Base-by-base conservation (phyloP, 306 rosid species). In the Quercus agrifolia region DNA sequence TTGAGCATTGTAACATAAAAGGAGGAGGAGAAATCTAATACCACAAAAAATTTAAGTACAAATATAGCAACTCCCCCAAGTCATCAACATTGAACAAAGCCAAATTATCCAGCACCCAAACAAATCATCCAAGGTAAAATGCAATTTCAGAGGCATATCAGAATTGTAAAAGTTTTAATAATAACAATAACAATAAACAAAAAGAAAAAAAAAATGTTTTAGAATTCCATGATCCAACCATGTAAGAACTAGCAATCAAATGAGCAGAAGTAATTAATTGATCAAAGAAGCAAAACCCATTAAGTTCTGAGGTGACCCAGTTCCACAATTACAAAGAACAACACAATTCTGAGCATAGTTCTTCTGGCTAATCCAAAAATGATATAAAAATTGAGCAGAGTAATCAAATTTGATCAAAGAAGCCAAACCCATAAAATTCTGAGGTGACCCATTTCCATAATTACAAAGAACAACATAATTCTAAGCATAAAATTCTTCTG, bases 261-360 rank as follows among this genome's bases (percentile, higher is more conserved):
- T 20, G 13, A 57, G 71, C 20, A 59, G 21, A 56, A 46, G 69
- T 25, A 8, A 27, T 25, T 18, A 66, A 30, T 58, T 79, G n/a
- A 70, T 38, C 46, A 57, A 61, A 56, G 44, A 59, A 31, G 63
- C 28, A 41, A 44, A 33, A 15, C 4, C 23, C 56, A n/a, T 33
- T 5, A 54, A 57, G 13, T 23, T 9, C 11, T 19, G 20, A 20
- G 17, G 15, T 5, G 38, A 49, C 27, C 18, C 2, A 75, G 5
- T 8, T 46, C 20, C 44, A 46, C 52, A 28, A 11, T 41, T n/a
- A 49, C 5, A 23, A 10, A 52, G 19, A 78, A 70, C n/a, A 4
- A 75, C 57, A 13, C 33, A 72, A 71, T 75, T 82, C 17, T 46
- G 54, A 27, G 20, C 73, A 52, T 80, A 70, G 35, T 80, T 15